Percentiles rank a stretch among this genome's conserved stretches.
phyloP scores from a whole-genome alignment of 345 rosid species.

The Cardamine chenopodiifolia region DNA sequence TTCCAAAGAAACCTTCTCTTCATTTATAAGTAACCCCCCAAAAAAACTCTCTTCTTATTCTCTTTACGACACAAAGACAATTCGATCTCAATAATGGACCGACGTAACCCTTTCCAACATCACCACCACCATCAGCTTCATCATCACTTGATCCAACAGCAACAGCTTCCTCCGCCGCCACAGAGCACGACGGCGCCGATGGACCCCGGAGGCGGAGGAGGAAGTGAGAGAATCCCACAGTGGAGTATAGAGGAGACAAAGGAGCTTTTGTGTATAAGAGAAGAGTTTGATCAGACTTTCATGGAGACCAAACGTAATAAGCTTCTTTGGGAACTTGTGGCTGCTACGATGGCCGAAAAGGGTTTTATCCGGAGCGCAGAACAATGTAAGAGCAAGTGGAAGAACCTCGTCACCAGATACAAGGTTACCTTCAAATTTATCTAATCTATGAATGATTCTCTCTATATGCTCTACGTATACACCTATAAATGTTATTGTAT shows the following conservation, averaged over 20 bases:
- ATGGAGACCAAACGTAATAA: slow-evolving; percentile 97
- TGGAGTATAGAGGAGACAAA: slow-evolving; percentile 92
- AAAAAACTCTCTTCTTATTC: slow-evolving; percentile 9
- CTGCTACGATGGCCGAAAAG: slow-evolving; percentile 73
- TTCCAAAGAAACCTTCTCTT: slow-evolving; percentile 29
- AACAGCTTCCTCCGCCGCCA: slow-evolving; percentile 49
- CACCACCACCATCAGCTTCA: slow-evolving; percentile 51
- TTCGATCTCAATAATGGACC: slow-evolving; percentile 48
- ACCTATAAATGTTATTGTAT: background rate
- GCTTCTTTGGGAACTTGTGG: slow-evolving; percentile 82
- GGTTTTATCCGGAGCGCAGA: slow-evolving; percentile 86
- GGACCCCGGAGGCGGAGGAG: slow-evolving; percentile 35
- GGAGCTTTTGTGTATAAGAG: slow-evolving; percentile 81
- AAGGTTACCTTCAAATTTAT: slow-evolving; percentile 57
- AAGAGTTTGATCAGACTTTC: slow-evolving; percentile 84
- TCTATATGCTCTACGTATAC: background rate
- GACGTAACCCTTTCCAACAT: slow-evolving; percentile 53
- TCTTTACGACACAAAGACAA: slow-evolving; percentile 25
- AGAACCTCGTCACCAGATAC: slow-evolving; percentile 90
- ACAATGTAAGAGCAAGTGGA: slow-evolving; percentile 99
- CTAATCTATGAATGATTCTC: slow-evolving; percentile 5
- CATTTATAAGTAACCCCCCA: slow-evolving; percentile 26
- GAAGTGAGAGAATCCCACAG: slow-evolving; percentile 80
- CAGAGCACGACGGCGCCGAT: slow-evolving; percentile 43
- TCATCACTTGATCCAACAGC: slow-evolving; percentile 46